Conservation (phyloP, 2,329 filamentous ascomycete species). For the Verticillium albo-atrum region DNA sequence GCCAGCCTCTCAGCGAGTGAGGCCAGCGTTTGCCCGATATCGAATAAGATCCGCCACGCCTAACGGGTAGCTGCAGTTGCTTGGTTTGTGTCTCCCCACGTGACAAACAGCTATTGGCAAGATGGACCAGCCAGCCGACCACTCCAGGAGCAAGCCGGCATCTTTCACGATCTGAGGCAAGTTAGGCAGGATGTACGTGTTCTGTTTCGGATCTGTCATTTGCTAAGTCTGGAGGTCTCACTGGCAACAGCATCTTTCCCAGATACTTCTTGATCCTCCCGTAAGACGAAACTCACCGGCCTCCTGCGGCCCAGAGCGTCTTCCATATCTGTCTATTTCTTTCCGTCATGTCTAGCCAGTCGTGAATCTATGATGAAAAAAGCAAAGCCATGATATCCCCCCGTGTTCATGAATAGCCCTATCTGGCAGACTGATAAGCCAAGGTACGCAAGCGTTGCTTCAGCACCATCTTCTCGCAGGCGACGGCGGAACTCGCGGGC, state of each 20-base stretch:
- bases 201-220: too few species aligned
- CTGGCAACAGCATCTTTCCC: background rate
- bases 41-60: slow-evolving; percentile 11
- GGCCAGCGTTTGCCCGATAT: slow-evolving; percentile 11
- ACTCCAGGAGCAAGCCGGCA: background rate
- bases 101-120: slow-evolving; percentile 10
- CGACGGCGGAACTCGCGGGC: background rate
- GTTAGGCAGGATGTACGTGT: too few species aligned
- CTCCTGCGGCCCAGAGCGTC: background rate
- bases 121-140: background rate
- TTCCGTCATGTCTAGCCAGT: background rate
- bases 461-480: background rate
- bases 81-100: slow-evolving; percentile 10
- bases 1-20: background rate
- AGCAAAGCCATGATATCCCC: background rate
- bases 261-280: background rate
- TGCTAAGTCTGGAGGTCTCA: too few species aligned
- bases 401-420: background rate
- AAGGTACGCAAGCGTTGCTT: background rate
- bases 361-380: background rate
- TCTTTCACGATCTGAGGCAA: too few species aligned
- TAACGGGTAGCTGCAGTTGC: slow-evolving; percentile 12
- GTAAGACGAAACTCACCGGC: background rate
- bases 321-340: background rate
- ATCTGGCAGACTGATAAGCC: background rate